phyloP scores from a whole-genome alignment of 345 rosid species.

The Toxicodendron radicans region DNA sequence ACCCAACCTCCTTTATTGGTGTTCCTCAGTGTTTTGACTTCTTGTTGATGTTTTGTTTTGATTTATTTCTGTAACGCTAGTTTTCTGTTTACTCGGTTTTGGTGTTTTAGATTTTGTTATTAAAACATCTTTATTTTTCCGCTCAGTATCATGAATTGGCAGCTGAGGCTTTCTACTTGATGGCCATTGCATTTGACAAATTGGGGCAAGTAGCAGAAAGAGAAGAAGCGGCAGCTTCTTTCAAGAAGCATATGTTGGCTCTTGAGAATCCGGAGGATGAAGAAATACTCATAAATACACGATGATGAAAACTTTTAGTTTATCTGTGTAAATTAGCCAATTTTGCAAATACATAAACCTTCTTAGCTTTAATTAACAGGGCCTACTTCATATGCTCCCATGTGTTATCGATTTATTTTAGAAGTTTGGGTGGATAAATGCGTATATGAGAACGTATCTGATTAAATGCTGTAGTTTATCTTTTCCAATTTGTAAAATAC shows the following conservation, averaged over 20 bases:
- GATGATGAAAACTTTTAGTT: not conserved
- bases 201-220: constrained; percentile 57
- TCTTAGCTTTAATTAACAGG: not conserved
- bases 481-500: too few species aligned
- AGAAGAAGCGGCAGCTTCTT: constrained; percentile 78
- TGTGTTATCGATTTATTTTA: not conserved
- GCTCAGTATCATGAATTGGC: constrained; percentile 86
- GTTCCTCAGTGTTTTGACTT: not conserved
- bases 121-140: constrained; percentile 13
- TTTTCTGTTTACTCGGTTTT: not conserved
- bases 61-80: not conserved
- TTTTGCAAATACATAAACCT: not conserved
- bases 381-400: not conserved
- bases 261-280: constrained; percentile 62
- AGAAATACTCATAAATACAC: constrained; percentile 25
- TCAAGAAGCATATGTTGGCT: constrained; percentile 64
- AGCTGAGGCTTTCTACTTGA: constrained; percentile 77
- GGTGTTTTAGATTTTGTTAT: not conserved
- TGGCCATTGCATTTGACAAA: constrained; percentile 67
- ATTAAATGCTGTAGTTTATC: too few species aligned
- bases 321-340: not conserved
- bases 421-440: too few species aligned
- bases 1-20: not conserved
- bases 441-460: too few species aligned
- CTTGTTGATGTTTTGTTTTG: not conserved